phyloP scores from a whole-genome alignment of 139 green algal species.

The Eudorina sp. region DNA sequence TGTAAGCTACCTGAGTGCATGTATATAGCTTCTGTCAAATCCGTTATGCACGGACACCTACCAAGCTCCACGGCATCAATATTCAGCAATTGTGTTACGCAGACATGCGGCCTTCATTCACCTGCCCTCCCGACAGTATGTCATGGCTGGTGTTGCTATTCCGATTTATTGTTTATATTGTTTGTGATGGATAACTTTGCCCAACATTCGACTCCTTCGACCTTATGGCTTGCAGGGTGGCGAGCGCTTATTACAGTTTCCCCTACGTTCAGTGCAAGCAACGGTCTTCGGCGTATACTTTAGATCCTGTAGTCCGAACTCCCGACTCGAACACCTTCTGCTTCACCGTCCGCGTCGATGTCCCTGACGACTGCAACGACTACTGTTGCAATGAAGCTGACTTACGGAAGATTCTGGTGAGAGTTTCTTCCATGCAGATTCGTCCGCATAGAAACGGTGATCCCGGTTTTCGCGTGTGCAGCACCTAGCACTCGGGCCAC shows the following conservation, averaged over 20 bases:
- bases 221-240: neutral
- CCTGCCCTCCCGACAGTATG: too few species aligned
- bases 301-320: neutral
- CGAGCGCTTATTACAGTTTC: neutral
- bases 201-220: neutral
- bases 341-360: neutral
- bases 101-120: neutral
- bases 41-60: too few species aligned
- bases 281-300: neutral
- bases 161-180: neutral
- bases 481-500: neutral
- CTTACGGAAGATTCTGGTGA: conserved; percentile 3
- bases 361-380: neutral
- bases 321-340: neutral
- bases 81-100: neutral
- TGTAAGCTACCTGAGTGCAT: too few species aligned
- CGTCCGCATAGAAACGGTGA: too few species aligned
- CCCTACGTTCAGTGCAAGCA: neutral
- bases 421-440: neutral
- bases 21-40: too few species aligned
- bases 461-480: too few species aligned
- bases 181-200: too few species aligned
- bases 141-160: neutral
- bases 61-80: too few species aligned
- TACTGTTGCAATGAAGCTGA: conserved; percentile 5